Conservation (phyloP, 2,329 filamentous ascomycete genomes). For the Trichophyton benhamiae region DNA sequence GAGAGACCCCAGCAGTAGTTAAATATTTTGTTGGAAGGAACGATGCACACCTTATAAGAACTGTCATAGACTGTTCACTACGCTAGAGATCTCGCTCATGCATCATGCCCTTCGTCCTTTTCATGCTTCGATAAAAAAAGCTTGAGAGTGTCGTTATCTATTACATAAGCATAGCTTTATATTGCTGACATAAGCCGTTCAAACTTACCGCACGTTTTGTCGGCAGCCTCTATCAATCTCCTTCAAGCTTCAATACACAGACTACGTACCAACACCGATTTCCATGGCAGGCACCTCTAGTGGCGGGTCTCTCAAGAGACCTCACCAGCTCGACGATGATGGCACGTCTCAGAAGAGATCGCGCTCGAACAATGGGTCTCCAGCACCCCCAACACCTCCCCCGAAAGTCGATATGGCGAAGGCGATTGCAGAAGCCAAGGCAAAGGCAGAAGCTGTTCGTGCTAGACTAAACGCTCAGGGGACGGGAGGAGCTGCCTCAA, state of each 20-base stretch:
- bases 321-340: conserved; percentile 36
- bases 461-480: conserved; percentile 32
- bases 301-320: conserved; percentile 36
- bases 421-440: conserved; percentile 37
- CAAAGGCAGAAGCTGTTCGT: conserved; percentile 38
- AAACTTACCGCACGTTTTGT: background rate
- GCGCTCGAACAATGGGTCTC: conserved; percentile 40
- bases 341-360: conserved; percentile 33
- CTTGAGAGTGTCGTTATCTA: background rate
- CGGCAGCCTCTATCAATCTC: background rate
- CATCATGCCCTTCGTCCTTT: too few species aligned
- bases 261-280: conserved; percentile 4
- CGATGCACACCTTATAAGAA: too few species aligned
- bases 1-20: too few species aligned
- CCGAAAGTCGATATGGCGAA: conserved; percentile 36
- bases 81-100: too few species aligned
- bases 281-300: conserved; percentile 32
- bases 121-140: too few species aligned
- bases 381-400: conserved; percentile 28
- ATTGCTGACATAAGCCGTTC: background rate
- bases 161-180: background rate
- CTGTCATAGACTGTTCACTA: too few species aligned
- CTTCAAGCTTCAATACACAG: background rate
- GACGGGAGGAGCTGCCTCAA: conserved; percentile 17
- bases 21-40: too few species aligned